These are phyloP conservation scores for Eimeria acervulina DNA, from an alignment of 169 alveolate genomes.

Conservation along the genomic window DNA sequence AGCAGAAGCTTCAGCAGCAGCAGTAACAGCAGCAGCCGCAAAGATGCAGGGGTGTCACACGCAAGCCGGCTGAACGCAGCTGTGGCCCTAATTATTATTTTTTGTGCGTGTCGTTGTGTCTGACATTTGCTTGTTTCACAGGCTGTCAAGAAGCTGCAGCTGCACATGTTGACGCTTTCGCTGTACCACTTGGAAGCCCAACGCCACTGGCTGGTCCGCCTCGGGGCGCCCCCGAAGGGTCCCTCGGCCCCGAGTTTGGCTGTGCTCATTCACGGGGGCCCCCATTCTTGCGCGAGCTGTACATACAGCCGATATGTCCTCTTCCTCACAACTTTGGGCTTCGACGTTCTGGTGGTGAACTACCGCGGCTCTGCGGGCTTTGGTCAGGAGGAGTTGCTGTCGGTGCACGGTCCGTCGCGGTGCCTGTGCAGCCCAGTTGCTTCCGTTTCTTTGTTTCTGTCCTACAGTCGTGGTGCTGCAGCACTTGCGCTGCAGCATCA, in stretches of 20 bases:
- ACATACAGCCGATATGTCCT: constrained; percentile 49
- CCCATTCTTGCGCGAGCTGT: constrained; percentile 69
- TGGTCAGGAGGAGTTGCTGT: constrained; percentile 80
- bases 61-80: background rate
- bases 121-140: background rate
- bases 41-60: background rate
- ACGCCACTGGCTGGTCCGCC: constrained; percentile 69
- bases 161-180: constrained; percentile 49
- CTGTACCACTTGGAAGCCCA: constrained; percentile 37
- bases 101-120: background rate
- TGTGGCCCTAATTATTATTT: background rate
- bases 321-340: constrained; percentile 41
- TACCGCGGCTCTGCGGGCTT: constrained; percentile 83
- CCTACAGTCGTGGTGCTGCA: background rate
- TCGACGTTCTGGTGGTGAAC: constrained; percentile 74
- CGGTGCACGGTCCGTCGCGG: constrained; percentile 61
- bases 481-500: background rate
- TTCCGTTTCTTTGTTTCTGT: background rate
- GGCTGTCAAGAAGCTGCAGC: constrained; percentile 59
- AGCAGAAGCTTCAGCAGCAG: background rate
- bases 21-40: background rate
- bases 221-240: constrained; percentile 38
- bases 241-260: constrained; percentile 47
- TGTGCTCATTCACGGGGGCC: constrained; percentile 82
- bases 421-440: background rate